Percentiles rank a stretch among this genome's conserved stretches.
Evolutionary conservation across 192 early-diverging fungal species (phyloP).

Genomic region (Coemansia reversa): DNA sequence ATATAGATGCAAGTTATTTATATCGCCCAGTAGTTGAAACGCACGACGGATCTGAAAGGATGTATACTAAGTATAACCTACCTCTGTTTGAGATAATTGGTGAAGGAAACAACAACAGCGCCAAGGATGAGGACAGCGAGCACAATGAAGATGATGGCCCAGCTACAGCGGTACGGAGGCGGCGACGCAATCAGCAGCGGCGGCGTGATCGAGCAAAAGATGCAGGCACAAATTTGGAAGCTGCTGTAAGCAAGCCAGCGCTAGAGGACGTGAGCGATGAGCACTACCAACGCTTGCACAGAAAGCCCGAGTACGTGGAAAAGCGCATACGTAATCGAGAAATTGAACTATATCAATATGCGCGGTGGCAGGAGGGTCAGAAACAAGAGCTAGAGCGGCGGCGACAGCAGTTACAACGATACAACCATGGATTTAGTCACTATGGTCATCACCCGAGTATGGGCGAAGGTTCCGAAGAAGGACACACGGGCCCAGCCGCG

Average conservation of each 20-base stretch:
- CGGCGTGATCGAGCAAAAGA: not conserved
- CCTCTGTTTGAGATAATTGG: conserved; percentile 36
- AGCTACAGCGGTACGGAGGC: conserved; percentile 26
- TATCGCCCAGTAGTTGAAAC: conserved; percentile 38
- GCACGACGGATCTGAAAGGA: conserved; percentile 28
- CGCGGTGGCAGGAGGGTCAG: conserved; percentile 45
- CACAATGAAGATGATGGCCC: conserved; percentile 16
- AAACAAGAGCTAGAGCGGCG: conserved; percentile 9
- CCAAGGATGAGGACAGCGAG: not conserved
- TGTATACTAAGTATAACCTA: conserved; percentile 35
- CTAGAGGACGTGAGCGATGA: conserved; percentile 40
- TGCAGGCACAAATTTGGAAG: not conserved
- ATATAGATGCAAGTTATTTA: conserved; percentile 1
- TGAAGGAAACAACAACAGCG: not conserved
- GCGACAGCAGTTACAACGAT: conserved; percentile 8
- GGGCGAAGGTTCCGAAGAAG: not conserved
- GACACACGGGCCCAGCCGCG: conserved; percentile 10
- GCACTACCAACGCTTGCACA: conserved; percentile 36
- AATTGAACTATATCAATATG: conserved; percentile 52
- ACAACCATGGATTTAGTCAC: conserved; percentile 8
- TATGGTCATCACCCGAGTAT: not conserved
- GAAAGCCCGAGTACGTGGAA: conserved; percentile 49
- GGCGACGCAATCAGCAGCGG: conserved; percentile 12
- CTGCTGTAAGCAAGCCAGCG: not conserved
- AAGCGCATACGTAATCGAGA: conserved; percentile 48